A percentile compares a stretch with the other conserved stretches of the same genome.
phyloP scores from a whole-genome alignment of 306 rosid species.

The Carpinus fangiana region DNA sequence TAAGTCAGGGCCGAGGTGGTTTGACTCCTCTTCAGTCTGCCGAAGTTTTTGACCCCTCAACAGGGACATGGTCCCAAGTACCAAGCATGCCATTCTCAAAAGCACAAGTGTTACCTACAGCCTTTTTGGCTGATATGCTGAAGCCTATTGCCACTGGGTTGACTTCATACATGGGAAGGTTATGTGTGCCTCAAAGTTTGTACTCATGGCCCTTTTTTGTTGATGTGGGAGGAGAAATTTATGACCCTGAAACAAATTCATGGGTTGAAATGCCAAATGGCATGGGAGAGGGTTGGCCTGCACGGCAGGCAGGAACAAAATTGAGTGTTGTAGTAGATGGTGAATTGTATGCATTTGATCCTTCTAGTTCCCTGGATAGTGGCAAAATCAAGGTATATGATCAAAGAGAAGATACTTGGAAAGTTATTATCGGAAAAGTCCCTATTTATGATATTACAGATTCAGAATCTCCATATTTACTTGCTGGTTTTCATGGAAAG shows the following conservation, averaged over 20 bases:
- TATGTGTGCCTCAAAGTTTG: slow-evolving; percentile 87
- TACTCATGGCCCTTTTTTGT: slow-evolving; percentile 97
- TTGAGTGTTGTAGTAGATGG: slow-evolving; percentile 82
- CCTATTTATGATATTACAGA: slow-evolving; percentile 77
- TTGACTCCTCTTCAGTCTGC: slow-evolving; percentile 90
- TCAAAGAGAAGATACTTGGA: slow-evolving; percentile 80
- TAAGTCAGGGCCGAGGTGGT: slow-evolving; percentile 80
- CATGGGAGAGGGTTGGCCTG: slow-evolving; percentile 99
- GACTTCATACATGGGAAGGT: slow-evolving; percentile 81
- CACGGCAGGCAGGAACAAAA: slow-evolving; percentile 85
- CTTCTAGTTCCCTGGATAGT: slow-evolving; percentile 69
- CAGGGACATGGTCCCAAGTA: slow-evolving; percentile 64
- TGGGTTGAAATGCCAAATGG: slow-evolving; percentile 94
- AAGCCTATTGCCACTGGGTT: slow-evolving; percentile 93
- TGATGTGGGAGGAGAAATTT: slow-evolving; percentile 93
- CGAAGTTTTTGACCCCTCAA: slow-evolving; percentile 81
- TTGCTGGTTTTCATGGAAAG: slow-evolving; percentile 85
- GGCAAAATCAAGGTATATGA: slow-evolving; percentile 92
- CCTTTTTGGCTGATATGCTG: slow-evolving; percentile 80
- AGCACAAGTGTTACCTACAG: slow-evolving; percentile 75
- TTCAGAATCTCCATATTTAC: slow-evolving; percentile 87
- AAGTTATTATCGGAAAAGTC: slow-evolving; percentile 75
- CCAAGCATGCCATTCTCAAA: slow-evolving; percentile 93
- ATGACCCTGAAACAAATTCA: slow-evolving; percentile 76
- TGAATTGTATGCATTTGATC: slow-evolving; percentile 87